phyloP scores from a whole-genome alignment of 2,329 filamentous ascomycete genomes.

The Fusarium goolgardi region DNA sequence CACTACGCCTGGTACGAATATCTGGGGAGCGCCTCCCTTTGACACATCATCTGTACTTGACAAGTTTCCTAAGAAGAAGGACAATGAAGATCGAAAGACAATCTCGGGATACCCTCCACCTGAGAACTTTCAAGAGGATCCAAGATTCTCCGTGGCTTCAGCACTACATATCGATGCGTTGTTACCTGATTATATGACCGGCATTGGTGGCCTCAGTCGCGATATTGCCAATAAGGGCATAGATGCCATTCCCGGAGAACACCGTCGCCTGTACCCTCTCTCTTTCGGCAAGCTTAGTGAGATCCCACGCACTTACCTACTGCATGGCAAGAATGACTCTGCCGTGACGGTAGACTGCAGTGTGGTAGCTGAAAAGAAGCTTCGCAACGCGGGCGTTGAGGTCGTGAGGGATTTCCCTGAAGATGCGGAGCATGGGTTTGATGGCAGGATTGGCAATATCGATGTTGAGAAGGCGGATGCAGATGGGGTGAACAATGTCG shows the following conservation, averaged over 20 bases:
- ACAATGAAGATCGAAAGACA: conserved; percentile 17
- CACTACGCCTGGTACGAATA: conserved; percentile 26
- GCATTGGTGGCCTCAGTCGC: conserved; percentile 13
- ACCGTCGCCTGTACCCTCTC: conserved; percentile 33
- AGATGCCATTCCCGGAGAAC: conserved; percentile 21
- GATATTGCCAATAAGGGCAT: conserved; percentile 22
- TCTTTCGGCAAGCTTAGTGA: conserved; percentile 18
- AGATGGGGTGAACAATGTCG: background rate
- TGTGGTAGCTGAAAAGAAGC: conserved; percentile 33
- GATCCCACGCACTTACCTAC: conserved; percentile 33
- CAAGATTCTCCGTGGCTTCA: conserved; percentile 10
- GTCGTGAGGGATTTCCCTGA: conserved; percentile 32
- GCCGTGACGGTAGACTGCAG: conserved; percentile 38
- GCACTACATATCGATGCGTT: conserved; percentile 39
- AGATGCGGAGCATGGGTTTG: conserved; percentile 41
- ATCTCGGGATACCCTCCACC: conserved; percentile 15
- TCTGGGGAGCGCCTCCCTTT: conserved; percentile 23
- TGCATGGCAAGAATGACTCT: conserved; percentile 40
- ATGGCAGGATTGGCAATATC: conserved; percentile 19
- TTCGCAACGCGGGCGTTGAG: conserved; percentile 18
- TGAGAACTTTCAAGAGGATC: background rate
- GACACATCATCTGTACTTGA: conserved; percentile 24
- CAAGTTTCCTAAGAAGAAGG: conserved; percentile 17
- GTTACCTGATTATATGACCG: conserved; percentile 42
- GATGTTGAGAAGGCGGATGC: conserved; percentile 30